phyloP scores from a whole-genome alignment of 345 rosid genomes.

The Eucalyptus shirleyi region DNA sequence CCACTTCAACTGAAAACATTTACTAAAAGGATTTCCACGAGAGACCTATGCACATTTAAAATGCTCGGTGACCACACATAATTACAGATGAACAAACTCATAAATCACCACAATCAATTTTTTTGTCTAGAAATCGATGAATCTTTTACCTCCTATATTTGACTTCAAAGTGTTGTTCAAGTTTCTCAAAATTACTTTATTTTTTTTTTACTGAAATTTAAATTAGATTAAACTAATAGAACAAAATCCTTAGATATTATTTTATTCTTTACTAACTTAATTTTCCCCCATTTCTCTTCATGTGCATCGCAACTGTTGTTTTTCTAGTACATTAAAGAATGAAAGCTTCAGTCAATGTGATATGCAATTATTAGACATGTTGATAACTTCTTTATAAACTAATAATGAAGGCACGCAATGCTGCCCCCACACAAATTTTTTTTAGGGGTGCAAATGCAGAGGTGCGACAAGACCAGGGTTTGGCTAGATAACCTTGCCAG shows the following conservation, averaged over 20 bases:
- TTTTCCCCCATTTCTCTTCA: too few species aligned
- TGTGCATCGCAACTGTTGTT: neutral
- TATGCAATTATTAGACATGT: neutral
- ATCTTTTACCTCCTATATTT: neutral
- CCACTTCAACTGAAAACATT: neutral
- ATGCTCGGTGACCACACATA: neutral
- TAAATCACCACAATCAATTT: neutral
- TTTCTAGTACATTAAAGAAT: neutral
- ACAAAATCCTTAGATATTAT: neutral
- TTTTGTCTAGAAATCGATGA: neutral
- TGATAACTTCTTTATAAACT: neutral
- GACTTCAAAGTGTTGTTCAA: neutral
- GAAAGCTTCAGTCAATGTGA: neutral
- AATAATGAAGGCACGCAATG: neutral
- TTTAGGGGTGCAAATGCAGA: neutral
- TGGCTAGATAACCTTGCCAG: neutral
- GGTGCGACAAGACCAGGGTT: neutral
- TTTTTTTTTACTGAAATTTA: neutral
- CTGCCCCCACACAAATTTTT: neutral
- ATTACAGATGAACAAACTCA: neutral
- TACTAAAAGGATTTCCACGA: neutral
- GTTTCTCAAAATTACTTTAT: neutral
- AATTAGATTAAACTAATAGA: neutral
- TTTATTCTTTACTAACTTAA: too few species aligned
- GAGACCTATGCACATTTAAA: neutral